Base-by-base conservation (phyloP, 2,329 filamentous ascomycete genomes). In the Ascochyta viciae-villosae region DNA sequence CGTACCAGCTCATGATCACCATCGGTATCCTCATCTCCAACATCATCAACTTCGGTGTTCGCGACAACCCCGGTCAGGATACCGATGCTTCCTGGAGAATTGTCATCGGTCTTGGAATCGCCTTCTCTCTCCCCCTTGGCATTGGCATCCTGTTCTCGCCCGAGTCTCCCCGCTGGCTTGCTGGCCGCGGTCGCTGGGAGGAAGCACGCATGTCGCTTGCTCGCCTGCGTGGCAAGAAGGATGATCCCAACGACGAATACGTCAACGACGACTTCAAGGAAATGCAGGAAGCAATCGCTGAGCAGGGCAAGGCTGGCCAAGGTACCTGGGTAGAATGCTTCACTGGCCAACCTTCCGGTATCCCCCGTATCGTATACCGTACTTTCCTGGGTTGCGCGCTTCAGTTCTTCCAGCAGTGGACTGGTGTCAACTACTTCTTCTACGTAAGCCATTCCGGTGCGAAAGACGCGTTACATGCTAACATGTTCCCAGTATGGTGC, bases 401-500 rank as follows among this genome's bases (percentile, higher is more conserved):
- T 3, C 68, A 72, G 31, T 72, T 73, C 53, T 62, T 72, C 12
- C 71, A 74, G 54, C 71, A 73, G 48, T 72, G 70, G 70, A 74
- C 71, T 5, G 68, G 70, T 39, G 80, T 83, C 50, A 85, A 85
- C 72, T 86, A 83, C 73, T 86, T 85, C 71, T 71, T 70, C 59
- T 70, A 71, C 57, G 63, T 67, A 54, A 61, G 64, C 60, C 9
- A 9, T 24, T 63, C 58, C 57, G 45, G 47, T 39, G 38, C 6
- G 26, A 13, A 34, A 19, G 7, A 29, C 4, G 27, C n/a, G 10
- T n/a, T 39, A 19, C 39, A 41, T 26, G n/a, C 40, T 64, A 50
- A 61, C 47, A 22, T 15, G 38, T 37, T 86, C 22, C 87, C 74
- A 69, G 61, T 90, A 89, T 67, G 84, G 84, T n/a, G 84, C 85